phyloP scores from a whole-genome alignment of 805 yeast genomes.

The Myxozyma lipomycoides region DNA sequence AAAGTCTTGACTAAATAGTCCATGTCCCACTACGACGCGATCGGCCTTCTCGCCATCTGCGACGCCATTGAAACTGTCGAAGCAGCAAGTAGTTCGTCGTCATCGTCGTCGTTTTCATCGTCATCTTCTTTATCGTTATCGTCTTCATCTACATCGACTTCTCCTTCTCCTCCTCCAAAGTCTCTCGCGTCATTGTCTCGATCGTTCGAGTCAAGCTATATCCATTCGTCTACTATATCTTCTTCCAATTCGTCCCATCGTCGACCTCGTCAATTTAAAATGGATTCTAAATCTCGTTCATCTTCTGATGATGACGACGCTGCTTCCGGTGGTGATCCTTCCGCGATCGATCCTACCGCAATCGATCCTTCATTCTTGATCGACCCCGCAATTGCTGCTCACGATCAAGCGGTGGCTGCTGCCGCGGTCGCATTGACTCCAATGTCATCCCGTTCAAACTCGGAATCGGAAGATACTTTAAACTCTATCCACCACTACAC shows the following conservation, averaged over 20 bases:
- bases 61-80: slow-evolving; percentile 41
- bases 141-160: slow-evolving; percentile 15
- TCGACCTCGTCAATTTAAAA: not conserved
- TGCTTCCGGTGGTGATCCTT: not conserved
- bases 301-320: slow-evolving; percentile 8
- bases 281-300: not conserved
- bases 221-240: slow-evolving; percentile 6
- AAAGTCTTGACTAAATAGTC: slow-evolving; percentile 1
- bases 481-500: not conserved
- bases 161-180: slow-evolving; percentile 14
- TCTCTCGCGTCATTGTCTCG: slow-evolving; percentile 17
- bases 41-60: slow-evolving; percentile 41
- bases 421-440: not conserved
- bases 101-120: slow-evolving; percentile 12
- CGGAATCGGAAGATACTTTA: not conserved
- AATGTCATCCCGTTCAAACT: not conserved
- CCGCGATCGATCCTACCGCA: slow-evolving; percentile 6
- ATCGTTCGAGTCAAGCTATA: slow-evolving; percentile 1
- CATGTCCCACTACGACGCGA: slow-evolving; percentile 39
- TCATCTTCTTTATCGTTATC: slow-evolving; percentile 14
- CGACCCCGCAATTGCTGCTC: slow-evolving; percentile 22
- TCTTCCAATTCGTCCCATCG: slow-evolving; percentile 4
- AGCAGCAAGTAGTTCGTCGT: slow-evolving; percentile 34
- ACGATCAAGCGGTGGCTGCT: not conserved
- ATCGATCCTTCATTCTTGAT: slow-evolving; percentile 24